Evolutionary conservation across 2,329 filamentous ascomycete species (phyloP), one percentile per base, ranked within the genome.

Genomic region (Falciphora oryzae): DNA sequence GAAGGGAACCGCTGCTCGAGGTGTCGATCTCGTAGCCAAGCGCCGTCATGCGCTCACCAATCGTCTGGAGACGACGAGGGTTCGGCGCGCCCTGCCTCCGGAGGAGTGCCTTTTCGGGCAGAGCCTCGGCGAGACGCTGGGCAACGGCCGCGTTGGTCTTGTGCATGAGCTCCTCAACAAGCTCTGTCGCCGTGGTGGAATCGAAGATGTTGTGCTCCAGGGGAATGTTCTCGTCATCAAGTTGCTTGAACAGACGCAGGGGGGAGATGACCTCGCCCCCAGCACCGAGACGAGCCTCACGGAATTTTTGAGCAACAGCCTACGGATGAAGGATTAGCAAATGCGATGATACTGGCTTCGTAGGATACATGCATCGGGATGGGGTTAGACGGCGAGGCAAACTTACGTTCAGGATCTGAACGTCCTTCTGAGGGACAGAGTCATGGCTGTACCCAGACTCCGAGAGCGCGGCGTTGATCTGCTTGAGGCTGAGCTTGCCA

Each of bases 171-270:
- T 99, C 95, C 76, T 99, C 95, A 59, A 97, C 92, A 68, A 98
- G 86, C 78, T 98, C 94, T 68, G 96, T 92, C 3, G 93, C 92
- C 13, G 89, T 83, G 16, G 92, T 92, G 35, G 92, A 94, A 75
- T 97, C 89, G 73, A 98, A 99, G 68, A 99, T 91, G 79, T 98
- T 99, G 75, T 92, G 87, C 79, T 97, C 93, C 57, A 98, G 93
- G 2, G 94, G 95, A 63, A 97, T 92, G 76, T 98, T 98, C 82
- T 99, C 95, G 71, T 99, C 95, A 70, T 99, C 95, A 57, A 98
- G 84, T 78, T 97, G 93, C 77, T 97, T 93, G 67, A 98, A 82
- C 60, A 99, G 84, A 65, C 95, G 90, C 63, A 99, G 85, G 57
- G 94, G 89, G 44, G 93, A 90, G 71, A 97, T 91, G 16, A 90